A percentile compares a stretch with the other conserved stretches of the same genome.
Conservation (phyloP, 441 rosid species). For the Mallotus repandus region DNA sequence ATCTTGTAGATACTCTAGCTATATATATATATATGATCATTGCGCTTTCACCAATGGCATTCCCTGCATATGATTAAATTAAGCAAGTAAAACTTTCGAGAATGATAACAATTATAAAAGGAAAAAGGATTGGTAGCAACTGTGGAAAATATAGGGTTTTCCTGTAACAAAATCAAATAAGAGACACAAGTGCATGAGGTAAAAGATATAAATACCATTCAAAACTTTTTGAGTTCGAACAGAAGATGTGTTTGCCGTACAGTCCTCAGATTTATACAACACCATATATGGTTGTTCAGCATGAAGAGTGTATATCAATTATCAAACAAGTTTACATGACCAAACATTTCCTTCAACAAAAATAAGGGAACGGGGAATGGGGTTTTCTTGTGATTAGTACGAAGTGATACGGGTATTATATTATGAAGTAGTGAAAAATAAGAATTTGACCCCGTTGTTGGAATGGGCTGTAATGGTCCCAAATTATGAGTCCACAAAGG, state of each 20-base stretch:
- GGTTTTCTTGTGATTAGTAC: no score
- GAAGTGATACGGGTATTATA: no score
- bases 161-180: neutral
- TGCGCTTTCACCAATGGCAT: conserved; percentile 41
- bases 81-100: conserved; percentile 21
- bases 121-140: no score
- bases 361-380: neutral
- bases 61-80: conserved; percentile 31
- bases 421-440: no score
- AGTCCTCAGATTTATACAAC: no score
- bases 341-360: neutral
- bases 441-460: no score
- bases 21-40: conserved; percentile 48
- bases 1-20: conserved; percentile 75
- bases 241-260: no score
- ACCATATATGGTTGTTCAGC: neutral
- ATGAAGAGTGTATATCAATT: neutral
- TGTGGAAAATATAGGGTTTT: neutral
- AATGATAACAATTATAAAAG: neutral
- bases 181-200: neutral
- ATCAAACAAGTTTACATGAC: neutral
- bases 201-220: neutral
- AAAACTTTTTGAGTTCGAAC: no score
- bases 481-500: no score
- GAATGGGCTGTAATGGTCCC: no score